phyloP scores from a whole-genome alignment of 257 asterid species.

The Przewalskia tangutica region DNA sequence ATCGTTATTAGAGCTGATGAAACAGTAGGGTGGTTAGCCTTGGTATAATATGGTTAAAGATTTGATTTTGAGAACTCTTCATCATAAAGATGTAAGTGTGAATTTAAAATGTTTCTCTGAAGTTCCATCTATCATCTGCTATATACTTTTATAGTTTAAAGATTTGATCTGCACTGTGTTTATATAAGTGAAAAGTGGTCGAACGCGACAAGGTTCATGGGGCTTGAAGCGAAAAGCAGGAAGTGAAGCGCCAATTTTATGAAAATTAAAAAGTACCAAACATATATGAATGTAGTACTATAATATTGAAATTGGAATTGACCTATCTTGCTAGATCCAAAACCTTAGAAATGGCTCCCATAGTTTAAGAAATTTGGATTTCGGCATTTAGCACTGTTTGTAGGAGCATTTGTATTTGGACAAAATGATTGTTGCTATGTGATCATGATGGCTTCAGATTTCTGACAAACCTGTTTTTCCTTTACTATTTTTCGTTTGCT shows the following conservation, averaged over 20 bases:
- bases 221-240: neutral
- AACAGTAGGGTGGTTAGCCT: neutral
- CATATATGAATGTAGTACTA: neutral
- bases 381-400: neutral
- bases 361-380: neutral
- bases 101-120: neutral
- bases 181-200: neutral
- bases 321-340: neutral
- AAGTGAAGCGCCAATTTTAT: neutral
- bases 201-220: neutral
- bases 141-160: neutral
- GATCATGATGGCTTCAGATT: no score
- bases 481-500: neutral
- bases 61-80: neutral
- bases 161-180: neutral
- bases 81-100: neutral
- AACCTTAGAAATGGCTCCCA: neutral
- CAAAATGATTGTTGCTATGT: neutral
- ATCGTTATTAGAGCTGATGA: neutral
- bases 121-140: neutral
- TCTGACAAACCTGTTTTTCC: no score
- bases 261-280: neutral
- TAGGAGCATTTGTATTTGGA: neutral
- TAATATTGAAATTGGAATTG: neutral
- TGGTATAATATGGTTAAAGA: neutral